These are phyloP conservation scores for Chytriomyces confervae DNA, from an alignment of 192 early-diverging fungal species.

Conservation along the genomic window DNA sequence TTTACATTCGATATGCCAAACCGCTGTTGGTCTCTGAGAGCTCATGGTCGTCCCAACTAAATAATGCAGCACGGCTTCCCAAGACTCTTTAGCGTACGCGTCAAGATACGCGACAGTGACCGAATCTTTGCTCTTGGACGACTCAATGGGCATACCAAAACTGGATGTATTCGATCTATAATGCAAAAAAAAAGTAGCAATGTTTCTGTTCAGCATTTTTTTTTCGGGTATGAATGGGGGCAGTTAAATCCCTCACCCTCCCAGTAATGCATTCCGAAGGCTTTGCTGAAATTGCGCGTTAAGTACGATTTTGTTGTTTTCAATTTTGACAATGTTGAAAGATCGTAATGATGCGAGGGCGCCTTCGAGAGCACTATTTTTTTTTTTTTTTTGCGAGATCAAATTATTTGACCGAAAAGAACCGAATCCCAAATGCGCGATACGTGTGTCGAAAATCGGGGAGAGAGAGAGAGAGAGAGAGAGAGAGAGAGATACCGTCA, in stretches of 20 bases:
- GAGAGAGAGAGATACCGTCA: too few relatives aligned
- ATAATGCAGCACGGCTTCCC: constrained; percentile 93
- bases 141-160: constrained; percentile 79
- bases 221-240: too few relatives aligned
- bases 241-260: constrained; percentile 43
- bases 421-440: not conserved
- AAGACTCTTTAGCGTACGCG: constrained; percentile 77
- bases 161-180: constrained; percentile 80
- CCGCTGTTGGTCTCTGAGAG: constrained; percentile 65
- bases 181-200: not conserved
- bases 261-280: constrained; percentile 63
- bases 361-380: not conserved
- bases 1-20: constrained; percentile 51
- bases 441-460: not conserved
- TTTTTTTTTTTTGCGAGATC: not conserved
- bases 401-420: not conserved
- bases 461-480: too few relatives aligned
- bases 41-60: constrained; percentile 84
- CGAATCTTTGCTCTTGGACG: constrained; percentile 56
- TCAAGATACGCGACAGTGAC: constrained; percentile 79
- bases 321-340: constrained; percentile 37
- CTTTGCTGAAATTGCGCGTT: constrained; percentile 66
- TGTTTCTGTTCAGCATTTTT: not conserved
- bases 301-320: constrained; percentile 1
- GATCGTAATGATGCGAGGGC: constrained; percentile 17